Evolutionary conservation across 2,329 filamentous ascomycete species (phyloP), one percentile per base, ranked within the genome.

Genomic region (Paracoccidioides lutzii): DNA sequence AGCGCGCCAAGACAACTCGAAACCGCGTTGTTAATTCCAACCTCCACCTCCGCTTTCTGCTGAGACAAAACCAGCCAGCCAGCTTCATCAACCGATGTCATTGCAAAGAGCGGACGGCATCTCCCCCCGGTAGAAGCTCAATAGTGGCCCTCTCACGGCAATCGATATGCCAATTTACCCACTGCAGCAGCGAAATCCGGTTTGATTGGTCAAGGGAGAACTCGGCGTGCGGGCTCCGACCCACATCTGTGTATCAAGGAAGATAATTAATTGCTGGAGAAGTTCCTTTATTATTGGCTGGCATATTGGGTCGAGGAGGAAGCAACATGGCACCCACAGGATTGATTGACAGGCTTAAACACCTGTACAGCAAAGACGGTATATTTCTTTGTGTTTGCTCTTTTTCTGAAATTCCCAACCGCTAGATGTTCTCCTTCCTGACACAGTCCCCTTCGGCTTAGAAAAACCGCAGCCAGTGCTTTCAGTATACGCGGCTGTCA

Each of bases 401-500:
- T 7, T 51, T 51, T 10, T 9, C 37, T 22, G 8, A 28, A 30
- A 28, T 32, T n/a, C 4, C 52, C 15, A 14, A n/a, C 28, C 41
- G 10, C n/a, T 4, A n/a, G 14, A 22, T 22, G 22, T 22, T 22
- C 22, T 22, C 22, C 22, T 2, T 53, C 7, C 49, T 51, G 41
- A 51, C 37, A 32, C 14, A 8, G 9, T 0, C 10, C 14, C 12
- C 28, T 10, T 12, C 22, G 15, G 2, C 15, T 40, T 48, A 49
- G 48, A 43, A 57, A 55, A 60, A 53, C 59, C 55, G 10, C 50
- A 56, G 41, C 59, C 59, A 15, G 28, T 58, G 52, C 57, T 60
- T 48, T 58, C 59, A 4, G 53, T 53, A 10, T 38, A 55, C 41
- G 38, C 54, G 12, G 59, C 57, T 28, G 54, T 60, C 22, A 5